Percentiles rank a stretch among this genome's conserved stretches.
Conservation (phyloP, 2,329 filamentous ascomycete genomes). For the Talaromyces sp. region DNA sequence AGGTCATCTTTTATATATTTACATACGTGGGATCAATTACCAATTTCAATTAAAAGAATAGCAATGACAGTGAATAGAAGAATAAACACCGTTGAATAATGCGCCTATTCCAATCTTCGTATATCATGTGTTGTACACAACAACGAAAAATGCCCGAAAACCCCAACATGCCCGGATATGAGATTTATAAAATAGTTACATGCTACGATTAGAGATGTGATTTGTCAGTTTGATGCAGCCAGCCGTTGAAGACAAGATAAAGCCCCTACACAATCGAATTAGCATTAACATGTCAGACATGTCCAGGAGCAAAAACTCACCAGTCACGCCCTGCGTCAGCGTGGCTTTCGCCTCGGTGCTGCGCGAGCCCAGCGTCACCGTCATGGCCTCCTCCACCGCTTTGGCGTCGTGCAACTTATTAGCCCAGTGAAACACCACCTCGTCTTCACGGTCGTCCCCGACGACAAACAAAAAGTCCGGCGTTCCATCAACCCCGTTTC, state of each 20-base stretch:
- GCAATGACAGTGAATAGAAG: no score
- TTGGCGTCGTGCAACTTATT: conserved; percentile 64
- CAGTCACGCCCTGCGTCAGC: conserved; percentile 85
- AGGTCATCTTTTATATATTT: background rate
- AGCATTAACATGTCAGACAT: background rate
- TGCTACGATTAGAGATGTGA: background rate
- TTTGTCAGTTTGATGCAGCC: conserved; percentile 22
- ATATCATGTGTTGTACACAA: background rate
- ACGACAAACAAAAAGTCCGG: conserved; percentile 86
- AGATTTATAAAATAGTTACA: background rate
- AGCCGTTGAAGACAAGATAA: conserved; percentile 52
- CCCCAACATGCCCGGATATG: background rate
- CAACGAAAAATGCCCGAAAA: background rate
- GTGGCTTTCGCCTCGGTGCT: conserved; percentile 86
- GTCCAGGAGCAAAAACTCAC: conserved; percentile 49
- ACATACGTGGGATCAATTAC: background rate
- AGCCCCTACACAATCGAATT: conserved; percentile 37
- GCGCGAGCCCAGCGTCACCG: conserved; percentile 78
- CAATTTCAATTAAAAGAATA: no score
- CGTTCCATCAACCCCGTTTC: conserved; percentile 28
- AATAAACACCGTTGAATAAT: background rate
- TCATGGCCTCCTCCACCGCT: conserved; percentile 66
- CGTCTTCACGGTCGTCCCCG: conserved; percentile 88
- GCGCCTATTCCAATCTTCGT: background rate
- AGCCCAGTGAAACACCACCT: conserved; percentile 91